Percentiles rank a stretch among this genome's conserved stretches.
Evolutionary conservation across 2,329 filamentous ascomycete species (phyloP).

Genomic region (Phoma sp.): DNA sequence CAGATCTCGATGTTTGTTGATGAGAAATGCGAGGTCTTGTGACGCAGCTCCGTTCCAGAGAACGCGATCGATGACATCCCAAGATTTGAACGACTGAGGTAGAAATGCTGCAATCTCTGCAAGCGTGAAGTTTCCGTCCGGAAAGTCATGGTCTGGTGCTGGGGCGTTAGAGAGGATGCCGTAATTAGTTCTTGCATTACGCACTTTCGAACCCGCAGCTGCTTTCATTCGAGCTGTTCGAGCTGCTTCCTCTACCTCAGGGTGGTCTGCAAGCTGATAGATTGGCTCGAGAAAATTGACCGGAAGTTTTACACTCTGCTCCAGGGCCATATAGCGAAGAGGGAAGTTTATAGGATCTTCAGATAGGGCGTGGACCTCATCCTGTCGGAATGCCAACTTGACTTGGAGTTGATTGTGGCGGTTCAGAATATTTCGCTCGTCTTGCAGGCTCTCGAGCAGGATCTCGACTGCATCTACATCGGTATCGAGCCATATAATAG

Average conservation of each 20-base stretch:
- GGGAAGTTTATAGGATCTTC: neutral
- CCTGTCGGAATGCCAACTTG: neutral
- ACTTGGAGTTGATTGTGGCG: neutral
- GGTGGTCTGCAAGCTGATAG: conserved; percentile 4
- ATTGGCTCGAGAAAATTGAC: conserved; percentile 4
- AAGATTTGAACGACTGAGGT: conserved; percentile 31
- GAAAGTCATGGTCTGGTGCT: conserved; percentile 25
- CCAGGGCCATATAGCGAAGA: neutral
- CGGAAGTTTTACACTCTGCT: neutral
- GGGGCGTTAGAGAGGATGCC: conserved; percentile 30
- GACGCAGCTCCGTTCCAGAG: conserved; percentile 28
- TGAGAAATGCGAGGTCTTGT: conserved; percentile 18
- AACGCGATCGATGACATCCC: conserved; percentile 33
- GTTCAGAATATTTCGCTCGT: conserved; percentile 3
- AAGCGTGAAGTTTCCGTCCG: conserved; percentile 32
- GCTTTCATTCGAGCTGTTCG: neutral
- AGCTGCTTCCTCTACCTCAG: neutral
- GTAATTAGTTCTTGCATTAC: too few relatives aligned
- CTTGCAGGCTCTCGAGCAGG: conserved; percentile 2
- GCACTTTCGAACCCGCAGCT: too few relatives aligned
- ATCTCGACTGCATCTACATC: neutral
- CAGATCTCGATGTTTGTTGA: conserved; percentile 29
- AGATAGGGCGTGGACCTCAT: neutral
- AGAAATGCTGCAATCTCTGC: conserved; percentile 36
- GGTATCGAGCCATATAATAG: neutral